Evolutionary conservation across 1,139 yeast genomes (phyloP).

Genomic region (Candida sp.): DNA sequence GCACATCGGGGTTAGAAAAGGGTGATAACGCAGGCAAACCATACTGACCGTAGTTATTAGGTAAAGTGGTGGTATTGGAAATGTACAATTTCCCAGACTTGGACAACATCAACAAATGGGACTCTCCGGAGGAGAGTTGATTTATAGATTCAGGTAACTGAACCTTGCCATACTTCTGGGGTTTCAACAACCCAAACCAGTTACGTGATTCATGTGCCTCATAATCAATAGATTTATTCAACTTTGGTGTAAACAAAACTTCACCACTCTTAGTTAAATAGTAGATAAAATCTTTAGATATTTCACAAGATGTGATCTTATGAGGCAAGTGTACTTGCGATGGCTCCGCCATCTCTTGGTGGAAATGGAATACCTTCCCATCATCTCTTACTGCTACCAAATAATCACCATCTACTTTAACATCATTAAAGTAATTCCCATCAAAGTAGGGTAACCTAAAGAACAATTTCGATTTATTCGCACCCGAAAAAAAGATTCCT

Average conservation of each 20-base stretch:
- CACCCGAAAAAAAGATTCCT: conserved; percentile 42
- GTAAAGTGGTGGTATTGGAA: conserved; percentile 50
- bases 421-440: conserved; percentile 53
- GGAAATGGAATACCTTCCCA: conserved; percentile 80
- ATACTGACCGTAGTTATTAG: conserved; percentile 66
- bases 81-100: conserved; percentile 63
- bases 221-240: conserved; percentile 13
- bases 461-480: conserved; percentile 47
- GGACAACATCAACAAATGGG: conserved; percentile 64
- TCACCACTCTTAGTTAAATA: conserved; percentile 54
- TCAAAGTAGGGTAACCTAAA: conserved; percentile 64
- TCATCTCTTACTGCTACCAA: conserved; percentile 62
- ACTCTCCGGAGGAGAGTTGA: conserved; percentile 57
- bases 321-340: conserved; percentile 30
- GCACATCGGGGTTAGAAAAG: conserved; percentile 25
- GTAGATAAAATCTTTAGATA: conserved; percentile 58
- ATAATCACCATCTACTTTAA: conserved; percentile 45
- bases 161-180: conserved; percentile 12
- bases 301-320: conserved; percentile 46
- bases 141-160: conserved; percentile 44
- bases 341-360: conserved; percentile 28
- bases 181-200: conserved; percentile 20
- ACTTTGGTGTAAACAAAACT: conserved; percentile 47
- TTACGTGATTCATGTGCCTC: conserved; percentile 15
- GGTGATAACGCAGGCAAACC: conserved; percentile 77